These are phyloP conservation scores for Fusarium camptoceras DNA, from an alignment of 2,329 filamentous ascomycete genomes.

Conservation along the genomic window DNA sequence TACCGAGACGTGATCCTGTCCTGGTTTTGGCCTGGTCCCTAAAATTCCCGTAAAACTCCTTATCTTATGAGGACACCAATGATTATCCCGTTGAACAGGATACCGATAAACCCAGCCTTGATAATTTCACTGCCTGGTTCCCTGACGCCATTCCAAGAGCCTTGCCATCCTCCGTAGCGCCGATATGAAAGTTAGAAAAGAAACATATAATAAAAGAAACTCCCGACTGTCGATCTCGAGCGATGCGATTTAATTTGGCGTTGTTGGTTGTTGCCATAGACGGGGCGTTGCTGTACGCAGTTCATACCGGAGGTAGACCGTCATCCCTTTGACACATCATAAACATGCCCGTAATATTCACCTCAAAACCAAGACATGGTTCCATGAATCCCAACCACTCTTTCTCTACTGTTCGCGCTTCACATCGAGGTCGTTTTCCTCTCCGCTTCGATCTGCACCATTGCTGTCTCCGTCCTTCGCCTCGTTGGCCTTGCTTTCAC, in stretches of 20 bases:
- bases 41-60: conserved; percentile 12
- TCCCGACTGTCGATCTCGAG: conserved; percentile 24
- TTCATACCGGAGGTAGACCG: background rate
- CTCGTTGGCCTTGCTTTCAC: conserved; percentile 56
- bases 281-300: background rate
- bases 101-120: background rate
- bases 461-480: conserved; percentile 39
- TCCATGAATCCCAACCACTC: conserved; percentile 12
- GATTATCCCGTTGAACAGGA: conserved; percentile 7
- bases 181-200: conserved; percentile 10
- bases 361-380: conserved; percentile 28
- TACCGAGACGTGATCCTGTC: conserved; percentile 31
- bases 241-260: conserved; percentile 10
- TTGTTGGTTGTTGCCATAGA: conserved; percentile 7
- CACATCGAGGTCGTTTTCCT: conserved; percentile 42
- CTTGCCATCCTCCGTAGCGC: conserved; percentile 28
- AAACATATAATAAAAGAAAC: background rate
- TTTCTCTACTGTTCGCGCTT: conserved; percentile 40
- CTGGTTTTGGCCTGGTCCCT: conserved; percentile 35
- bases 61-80: background rate
- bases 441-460: conserved; percentile 40
- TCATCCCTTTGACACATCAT: conserved; percentile 1
- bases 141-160: conserved; percentile 39
- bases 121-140: conserved; percentile 6
- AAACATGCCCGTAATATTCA: conserved; percentile 16